A percentile compares a stretch with the other conserved stretches of the same genome.
Conservation (phyloP, 257 asterid genomes). For the Pogostemon cablin region DNA sequence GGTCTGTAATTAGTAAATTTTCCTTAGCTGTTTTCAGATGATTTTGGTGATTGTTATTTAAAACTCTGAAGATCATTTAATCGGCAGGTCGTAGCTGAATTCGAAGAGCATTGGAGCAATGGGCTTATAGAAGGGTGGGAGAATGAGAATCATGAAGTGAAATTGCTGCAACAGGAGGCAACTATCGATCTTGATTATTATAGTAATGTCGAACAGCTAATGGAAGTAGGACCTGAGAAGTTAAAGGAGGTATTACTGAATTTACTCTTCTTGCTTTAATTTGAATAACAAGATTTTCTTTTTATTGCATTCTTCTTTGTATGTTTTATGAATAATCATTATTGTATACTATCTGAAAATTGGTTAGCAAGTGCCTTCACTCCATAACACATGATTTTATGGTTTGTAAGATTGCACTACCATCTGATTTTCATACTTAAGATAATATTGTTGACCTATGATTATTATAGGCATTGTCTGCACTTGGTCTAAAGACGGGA, state of each 20-base stretch:
- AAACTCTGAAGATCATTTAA: slow-evolving; percentile 26
- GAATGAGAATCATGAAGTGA: slow-evolving; percentile 62
- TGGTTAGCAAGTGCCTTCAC: neutral
- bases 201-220: slow-evolving; percentile 72
- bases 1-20: slow-evolving; percentile 1
- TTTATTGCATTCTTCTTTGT: neutral
- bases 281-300: slow-evolving; percentile 14
- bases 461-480: slow-evolving; percentile 69
- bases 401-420: slow-evolving; percentile 10
- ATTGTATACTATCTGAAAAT: slow-evolving; percentile 14
- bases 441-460: slow-evolving; percentile 28
- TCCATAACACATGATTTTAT: neutral
- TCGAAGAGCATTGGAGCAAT: slow-evolving; percentile 82
- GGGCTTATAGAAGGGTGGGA: slow-evolving; percentile 81
- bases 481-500: slow-evolving; percentile 90
- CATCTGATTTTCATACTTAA: slow-evolving; percentile 24
- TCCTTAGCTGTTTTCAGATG: slow-evolving; percentile 15
- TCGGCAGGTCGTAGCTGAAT: slow-evolving; percentile 68
- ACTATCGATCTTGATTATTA: slow-evolving; percentile 84
- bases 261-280: neutral
- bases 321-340: slow-evolving; percentile 15
- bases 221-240: slow-evolving; percentile 85
- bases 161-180: slow-evolving; percentile 51
- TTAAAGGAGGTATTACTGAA: slow-evolving; percentile 72
- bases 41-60: slow-evolving; percentile 15